phyloP scores from a whole-genome alignment of 2,329 filamentous ascomycete species.

The Gaeumannomyces tritici region DNA sequence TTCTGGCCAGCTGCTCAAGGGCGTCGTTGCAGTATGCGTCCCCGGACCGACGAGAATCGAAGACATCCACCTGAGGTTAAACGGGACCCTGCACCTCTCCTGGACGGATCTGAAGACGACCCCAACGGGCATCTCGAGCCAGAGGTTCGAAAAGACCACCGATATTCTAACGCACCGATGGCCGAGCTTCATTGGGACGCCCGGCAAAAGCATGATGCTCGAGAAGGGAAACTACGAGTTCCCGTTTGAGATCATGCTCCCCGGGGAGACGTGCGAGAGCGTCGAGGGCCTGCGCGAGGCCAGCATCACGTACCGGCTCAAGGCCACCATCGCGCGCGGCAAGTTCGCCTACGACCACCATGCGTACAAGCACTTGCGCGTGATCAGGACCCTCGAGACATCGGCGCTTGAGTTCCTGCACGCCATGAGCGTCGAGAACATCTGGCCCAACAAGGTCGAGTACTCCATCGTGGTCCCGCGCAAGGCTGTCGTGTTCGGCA shows the following conservation, averaged over 20 bases:
- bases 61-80: constrained; percentile 62
- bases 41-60: constrained; percentile 60
- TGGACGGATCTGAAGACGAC: constrained; percentile 44
- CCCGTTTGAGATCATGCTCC: constrained; percentile 66
- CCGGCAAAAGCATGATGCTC: constrained; percentile 49
- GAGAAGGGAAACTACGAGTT: constrained; percentile 74
- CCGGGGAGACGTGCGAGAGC: constrained; percentile 70
- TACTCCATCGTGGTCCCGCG: constrained; percentile 91
- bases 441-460: constrained; percentile 96
- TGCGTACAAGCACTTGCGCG: constrained; percentile 66
- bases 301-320: constrained; percentile 82
- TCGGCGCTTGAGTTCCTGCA: constrained; percentile 71
- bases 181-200: constrained; percentile 51
- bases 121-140: constrained; percentile 47
- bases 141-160: constrained; percentile 48
- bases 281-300: constrained; percentile 82
- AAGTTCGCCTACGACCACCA: constrained; percentile 84
- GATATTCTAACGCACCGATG: constrained; percentile 61
- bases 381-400: constrained; percentile 69
- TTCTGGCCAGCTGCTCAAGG: constrained; percentile 64
- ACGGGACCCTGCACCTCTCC: constrained; percentile 57
- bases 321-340: constrained; percentile 77
- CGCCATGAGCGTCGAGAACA: constrained; percentile 91
- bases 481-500: constrained; percentile 91
- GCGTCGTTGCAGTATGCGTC: constrained; percentile 64